These are phyloP conservation scores for Aureobasidium sp. DNA, from an alignment of 2,329 filamentous ascomycete genomes.

Conservation along the genomic window DNA sequence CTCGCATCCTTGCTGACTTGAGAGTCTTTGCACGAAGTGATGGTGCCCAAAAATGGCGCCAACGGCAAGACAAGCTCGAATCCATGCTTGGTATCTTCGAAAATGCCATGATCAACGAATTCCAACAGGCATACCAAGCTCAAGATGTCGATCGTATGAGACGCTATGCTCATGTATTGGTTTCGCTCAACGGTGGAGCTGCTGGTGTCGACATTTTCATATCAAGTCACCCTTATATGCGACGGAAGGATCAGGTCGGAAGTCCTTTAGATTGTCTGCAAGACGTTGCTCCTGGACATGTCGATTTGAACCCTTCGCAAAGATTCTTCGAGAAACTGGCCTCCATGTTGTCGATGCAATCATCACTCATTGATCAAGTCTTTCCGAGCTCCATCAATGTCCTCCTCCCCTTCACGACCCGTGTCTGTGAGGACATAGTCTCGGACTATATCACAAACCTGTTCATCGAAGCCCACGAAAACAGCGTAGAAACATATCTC, in stretches of 20 bases:
- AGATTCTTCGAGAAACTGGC: constrained; percentile 70
- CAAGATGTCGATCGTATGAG: constrained; percentile 85
- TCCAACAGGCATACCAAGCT: constrained; percentile 82
- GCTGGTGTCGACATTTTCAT: constrained; percentile 71
- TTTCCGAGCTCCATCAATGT: constrained; percentile 66
- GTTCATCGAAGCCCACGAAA: constrained; percentile 77
- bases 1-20: constrained; percentile 77
- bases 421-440: constrained; percentile 71
- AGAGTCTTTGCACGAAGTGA: constrained; percentile 72
- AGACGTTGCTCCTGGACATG: constrained; percentile 51
- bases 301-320: constrained; percentile 72
- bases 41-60: constrained; percentile 62
- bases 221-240: constrained; percentile 80
- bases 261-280: constrained; percentile 77
- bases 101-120: constrained; percentile 80
- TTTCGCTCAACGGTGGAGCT: constrained; percentile 69
- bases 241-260: constrained; percentile 60
- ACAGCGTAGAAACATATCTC: constrained; percentile 67
- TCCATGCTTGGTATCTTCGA: constrained; percentile 78
- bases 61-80: constrained; percentile 62
- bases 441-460: constrained; percentile 78
- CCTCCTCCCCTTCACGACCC: constrained; percentile 69
- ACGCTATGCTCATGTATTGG: constrained; percentile 78
- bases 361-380: constrained; percentile 67
- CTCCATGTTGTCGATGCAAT: constrained; percentile 72